Base-by-base conservation (phyloP, 2,329 filamentous ascomycete species). In the Talaromyces sp. region DNA sequence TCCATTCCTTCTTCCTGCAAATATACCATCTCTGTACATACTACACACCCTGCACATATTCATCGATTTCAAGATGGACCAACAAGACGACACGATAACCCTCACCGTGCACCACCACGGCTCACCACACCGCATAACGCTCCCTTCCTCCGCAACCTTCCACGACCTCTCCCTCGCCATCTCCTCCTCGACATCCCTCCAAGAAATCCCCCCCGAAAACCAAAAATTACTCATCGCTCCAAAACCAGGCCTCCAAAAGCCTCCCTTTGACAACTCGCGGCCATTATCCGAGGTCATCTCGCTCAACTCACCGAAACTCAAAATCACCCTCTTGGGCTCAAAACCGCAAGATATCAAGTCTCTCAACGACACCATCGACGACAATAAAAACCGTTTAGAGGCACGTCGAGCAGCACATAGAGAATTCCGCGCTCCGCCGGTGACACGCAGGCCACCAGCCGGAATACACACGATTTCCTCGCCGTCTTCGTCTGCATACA, bases 401-500 rank as follows among this genome's bases (percentile, higher is more conserved):
- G 65, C 73, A 9, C 68, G 72, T 51, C 64, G 69, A n/a, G 55
- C 67, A 3, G 71, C 69, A 0, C 66, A 43, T 4, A 46, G 66
- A 64, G 43, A 63, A 66, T 51, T 27, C 43, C 60, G 54, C 43
- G 60, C 43, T 58, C 26, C 52, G 56, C 29, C 57, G 46, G 54
- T 59, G 56, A 52, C 56, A 21, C 58, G 52, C 54, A 59, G 57
- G 27, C 27, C 55, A 54, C 46, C 54, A 24, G 61, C 64, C 19
- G 70, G 69, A 10, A 65, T 72, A 58, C 69, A 69, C 59, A 74
- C 70, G 1, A 60, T 73, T 48, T 68, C 64, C 17, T 58, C 68
- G 27, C 60, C 63, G 9, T 68, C 69, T 8, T 63, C 63, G 58
- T 93, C 92, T 75, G 94, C 69, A 62, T 96, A 96, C 77, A 96